Evolutionary conservation across 164 flowering plant species (phyloP), one percentile per base, ranked within the genome.

Genomic region (Houttuynia cordata): DNA sequence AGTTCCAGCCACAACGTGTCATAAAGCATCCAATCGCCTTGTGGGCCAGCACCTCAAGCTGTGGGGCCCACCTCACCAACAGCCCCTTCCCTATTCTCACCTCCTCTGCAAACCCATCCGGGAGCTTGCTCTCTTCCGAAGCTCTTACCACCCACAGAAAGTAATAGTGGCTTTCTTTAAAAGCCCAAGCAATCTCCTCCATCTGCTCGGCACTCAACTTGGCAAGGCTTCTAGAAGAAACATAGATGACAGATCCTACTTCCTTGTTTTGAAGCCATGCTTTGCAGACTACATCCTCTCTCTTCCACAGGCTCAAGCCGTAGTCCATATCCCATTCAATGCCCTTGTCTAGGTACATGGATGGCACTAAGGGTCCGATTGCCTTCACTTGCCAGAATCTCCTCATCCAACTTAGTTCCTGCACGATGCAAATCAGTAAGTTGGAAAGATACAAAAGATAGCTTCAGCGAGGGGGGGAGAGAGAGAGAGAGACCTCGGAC

Each of bases 311-410:
- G 61, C 34, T 59, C 62, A 53, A n/a, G 51, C 13, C 68, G 40
- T 42, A 58, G 62, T 37, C 67, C 59, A 13, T 67, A 66, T 18
- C 41, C 57, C 21, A 62, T 70, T 56, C 40, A 10, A 20, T 53
- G 61, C 23, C 18, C 54, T 67, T 67, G 66, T 74, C 72, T n/a
- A 72, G 23, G 64, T 58, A 71, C 59, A 53, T 45, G 19, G 75
- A 68, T n/a, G 80, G 75, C 34, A 74, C 40, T 10, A 62, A 53
- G 54, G 80, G 78, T 34, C 80, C 80, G 18, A 77, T 60, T 1
- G 77, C 63, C 56, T 20, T 51, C 18, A 70, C 57, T 15, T 62
- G 69, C 63, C 65, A 67, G 1, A 19, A 24, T 12, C 51, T 42
- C 45, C 30, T 42, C 56, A 59, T 51, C 22, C 30, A 18, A 52